phyloP scores from a whole-genome alignment of 1,284 basidiomycete species.

The Lignosus rhinocerotis region DNA sequence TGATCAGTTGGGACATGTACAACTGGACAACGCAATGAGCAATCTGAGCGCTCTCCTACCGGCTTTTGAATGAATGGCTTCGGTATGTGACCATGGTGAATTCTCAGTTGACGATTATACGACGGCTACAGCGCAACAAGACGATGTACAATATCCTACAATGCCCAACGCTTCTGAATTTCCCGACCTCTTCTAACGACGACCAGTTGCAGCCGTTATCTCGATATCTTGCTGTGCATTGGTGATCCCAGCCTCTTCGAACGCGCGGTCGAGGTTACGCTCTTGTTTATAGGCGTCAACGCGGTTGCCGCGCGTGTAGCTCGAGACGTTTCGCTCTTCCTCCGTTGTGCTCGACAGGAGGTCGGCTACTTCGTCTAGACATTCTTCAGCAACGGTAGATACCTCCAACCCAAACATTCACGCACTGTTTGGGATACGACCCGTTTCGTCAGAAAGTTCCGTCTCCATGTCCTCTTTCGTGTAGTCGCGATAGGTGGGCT shows the following conservation, averaged over 20 bases:
- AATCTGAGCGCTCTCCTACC: too few species aligned
- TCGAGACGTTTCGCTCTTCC: constrained; percentile 25
- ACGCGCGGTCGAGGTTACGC: constrained; percentile 24
- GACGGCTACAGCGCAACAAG: too few species aligned
- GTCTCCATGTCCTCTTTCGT: constrained; percentile 27
- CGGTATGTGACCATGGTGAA: too few species aligned
- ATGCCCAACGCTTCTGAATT: too few species aligned
- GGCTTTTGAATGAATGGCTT: too few species aligned
- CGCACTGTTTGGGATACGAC: constrained; percentile 27
- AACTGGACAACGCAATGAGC: too few species aligned
- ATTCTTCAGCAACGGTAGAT: neutral
- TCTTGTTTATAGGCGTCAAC: constrained; percentile 33
- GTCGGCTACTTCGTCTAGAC: constrained; percentile 29
- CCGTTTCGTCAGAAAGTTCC: constrained; percentile 24
- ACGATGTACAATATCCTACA: too few species aligned
- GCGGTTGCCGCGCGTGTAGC: constrained; percentile 27
- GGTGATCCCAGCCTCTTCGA: constrained; percentile 23
- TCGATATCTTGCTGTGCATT: constrained; percentile 25
- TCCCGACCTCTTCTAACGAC: neutral
- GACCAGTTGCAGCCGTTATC: constrained; percentile 23
- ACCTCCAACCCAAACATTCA: neutral
- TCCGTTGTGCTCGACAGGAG: constrained; percentile 23
- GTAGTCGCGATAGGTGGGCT: constrained; percentile 23
- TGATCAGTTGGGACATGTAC: too few species aligned
- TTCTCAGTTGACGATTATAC: too few species aligned